A percentile compares a stretch with the other conserved stretches of the same genome.
Conservation (phyloP, 169 alveolate genomes). For the Plasmodium ovale region DNA sequence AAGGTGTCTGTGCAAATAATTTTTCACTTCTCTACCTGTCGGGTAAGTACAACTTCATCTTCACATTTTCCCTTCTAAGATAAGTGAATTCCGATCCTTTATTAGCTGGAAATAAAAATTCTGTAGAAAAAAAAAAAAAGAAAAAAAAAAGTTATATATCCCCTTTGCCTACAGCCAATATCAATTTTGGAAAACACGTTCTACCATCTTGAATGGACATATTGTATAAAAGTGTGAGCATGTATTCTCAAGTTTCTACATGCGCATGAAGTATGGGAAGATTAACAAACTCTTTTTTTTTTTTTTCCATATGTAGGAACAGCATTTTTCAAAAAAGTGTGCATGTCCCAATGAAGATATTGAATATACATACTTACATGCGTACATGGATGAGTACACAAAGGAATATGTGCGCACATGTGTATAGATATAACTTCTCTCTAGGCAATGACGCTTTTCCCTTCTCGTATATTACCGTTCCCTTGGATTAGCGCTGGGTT, state of each 20-base stretch:
- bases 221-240: not conserved
- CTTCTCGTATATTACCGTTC: slow-evolving; percentile 16
- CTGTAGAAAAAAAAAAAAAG: slow-evolving; percentile 17
- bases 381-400: not conserved
- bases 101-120: slow-evolving; percentile 53
- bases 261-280: too few relatives aligned
- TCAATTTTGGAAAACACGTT: too few relatives aligned
- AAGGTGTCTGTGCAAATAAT: not conserved
- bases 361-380: not conserved
- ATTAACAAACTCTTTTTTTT: too few relatives aligned
- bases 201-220: not conserved
- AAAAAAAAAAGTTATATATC: not conserved
- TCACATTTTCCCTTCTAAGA: slow-evolving; percentile 60
- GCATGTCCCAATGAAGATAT: too few relatives aligned
- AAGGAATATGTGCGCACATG: not conserved
- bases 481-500: slow-evolving; percentile 68
- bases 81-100: slow-evolving; percentile 71
- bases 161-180: not conserved
- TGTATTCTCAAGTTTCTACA: not conserved
- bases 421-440: not conserved
- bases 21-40: slow-evolving; percentile 30
- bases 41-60: slow-evolving; percentile 67
- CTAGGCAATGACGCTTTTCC: too few relatives aligned
- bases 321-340: not conserved
- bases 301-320: not conserved